Evolutionary conservation across 169 alveolate genomes (phyloP).

Genomic region (Theileria parva): DNA sequence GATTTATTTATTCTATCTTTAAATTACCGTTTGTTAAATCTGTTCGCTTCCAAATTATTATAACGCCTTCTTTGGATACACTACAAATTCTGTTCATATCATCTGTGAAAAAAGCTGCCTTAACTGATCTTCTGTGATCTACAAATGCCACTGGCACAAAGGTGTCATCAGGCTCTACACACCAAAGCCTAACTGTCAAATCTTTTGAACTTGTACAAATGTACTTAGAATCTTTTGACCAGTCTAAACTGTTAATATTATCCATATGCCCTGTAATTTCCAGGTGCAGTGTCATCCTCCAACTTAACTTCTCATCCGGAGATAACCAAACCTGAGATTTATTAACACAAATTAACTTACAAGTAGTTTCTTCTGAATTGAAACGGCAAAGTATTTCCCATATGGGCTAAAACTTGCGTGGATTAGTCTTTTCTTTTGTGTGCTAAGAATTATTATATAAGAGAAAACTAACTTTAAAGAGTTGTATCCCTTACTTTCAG

Average conservation of each 20-base stretch:
- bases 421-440: slow-evolving; percentile 57
- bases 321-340: slow-evolving; percentile 69
- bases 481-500: slow-evolving; percentile 24
- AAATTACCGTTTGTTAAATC: slow-evolving; percentile 12
- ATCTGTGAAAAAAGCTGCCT: slow-evolving; percentile 78
- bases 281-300: slow-evolving; percentile 71
- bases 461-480: slow-evolving; percentile 12
- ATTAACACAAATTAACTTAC: slow-evolving; percentile 22
- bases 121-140: slow-evolving; percentile 77
- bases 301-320: slow-evolving; percentile 64
- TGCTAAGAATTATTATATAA: slow-evolving; percentile 47
- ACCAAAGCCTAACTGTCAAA: slow-evolving; percentile 82
- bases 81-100: slow-evolving; percentile 76
- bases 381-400: slow-evolving; percentile 67
- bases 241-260: slow-evolving; percentile 71
- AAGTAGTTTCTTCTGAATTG: slow-evolving; percentile 63
- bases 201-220: slow-evolving; percentile 78
- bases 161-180: slow-evolving; percentile 66
- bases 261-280: slow-evolving; percentile 78
- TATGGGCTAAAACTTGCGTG: slow-evolving; percentile 71
- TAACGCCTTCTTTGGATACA: slow-evolving; percentile 81
- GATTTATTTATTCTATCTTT: not conserved
- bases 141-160: slow-evolving; percentile 78
- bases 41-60: slow-evolving; percentile 76
- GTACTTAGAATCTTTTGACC: slow-evolving; percentile 75